A percentile compares a stretch with the other conserved stretches of the same genome.
Conservation (phyloP, 2,329 filamentous ascomycete species). For the Aspergillus jensenii region DNA sequence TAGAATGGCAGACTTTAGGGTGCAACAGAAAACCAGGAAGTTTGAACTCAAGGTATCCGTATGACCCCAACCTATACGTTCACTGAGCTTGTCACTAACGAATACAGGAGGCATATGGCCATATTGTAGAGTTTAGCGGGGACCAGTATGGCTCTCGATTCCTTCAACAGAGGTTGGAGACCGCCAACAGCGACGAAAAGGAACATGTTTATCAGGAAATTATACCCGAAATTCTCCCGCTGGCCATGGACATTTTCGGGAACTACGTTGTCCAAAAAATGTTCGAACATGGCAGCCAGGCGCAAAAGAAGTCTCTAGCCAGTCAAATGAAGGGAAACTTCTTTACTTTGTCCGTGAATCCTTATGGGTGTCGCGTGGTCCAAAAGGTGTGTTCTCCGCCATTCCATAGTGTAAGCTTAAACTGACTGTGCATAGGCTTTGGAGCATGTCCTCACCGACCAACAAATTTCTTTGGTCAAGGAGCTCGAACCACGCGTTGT, state of each 20-base stretch:
- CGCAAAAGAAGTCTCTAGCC: slow-evolving; percentile 85
- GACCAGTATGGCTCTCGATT: slow-evolving; percentile 95
- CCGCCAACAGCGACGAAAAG: slow-evolving; percentile 94
- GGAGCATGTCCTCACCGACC: slow-evolving; percentile 86
- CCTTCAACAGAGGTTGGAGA: slow-evolving; percentile 89
- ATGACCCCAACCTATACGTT: background rate
- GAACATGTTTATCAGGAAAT: slow-evolving; percentile 88
- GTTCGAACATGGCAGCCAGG: slow-evolving; percentile 92
- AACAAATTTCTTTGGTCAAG: slow-evolving; percentile 78
- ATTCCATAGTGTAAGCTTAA: background rate
- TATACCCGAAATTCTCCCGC: slow-evolving; percentile 74
- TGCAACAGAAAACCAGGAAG: slow-evolving; percentile 64
- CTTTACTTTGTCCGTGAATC: slow-evolving; percentile 74
- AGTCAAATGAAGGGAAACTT: slow-evolving; percentile 86
- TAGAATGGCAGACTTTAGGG: slow-evolving; percentile 77
- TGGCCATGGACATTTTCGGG: slow-evolving; percentile 96
- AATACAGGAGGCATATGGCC: slow-evolving; percentile 71
- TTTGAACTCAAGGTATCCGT: slow-evolving; percentile 71
- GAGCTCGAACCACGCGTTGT: slow-evolving; percentile 78
- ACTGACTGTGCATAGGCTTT: slow-evolving; percentile 63
- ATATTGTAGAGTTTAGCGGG: slow-evolving; percentile 91
- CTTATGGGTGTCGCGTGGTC: slow-evolving; percentile 93
- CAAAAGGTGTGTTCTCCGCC: slow-evolving; percentile 67
- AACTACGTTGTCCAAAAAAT: slow-evolving; percentile 99
- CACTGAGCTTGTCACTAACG: slow-evolving; percentile 7